Conservation (phyloP, 2,329 filamentous ascomycete genomes). For the Ophiostoma sp. region DNA sequence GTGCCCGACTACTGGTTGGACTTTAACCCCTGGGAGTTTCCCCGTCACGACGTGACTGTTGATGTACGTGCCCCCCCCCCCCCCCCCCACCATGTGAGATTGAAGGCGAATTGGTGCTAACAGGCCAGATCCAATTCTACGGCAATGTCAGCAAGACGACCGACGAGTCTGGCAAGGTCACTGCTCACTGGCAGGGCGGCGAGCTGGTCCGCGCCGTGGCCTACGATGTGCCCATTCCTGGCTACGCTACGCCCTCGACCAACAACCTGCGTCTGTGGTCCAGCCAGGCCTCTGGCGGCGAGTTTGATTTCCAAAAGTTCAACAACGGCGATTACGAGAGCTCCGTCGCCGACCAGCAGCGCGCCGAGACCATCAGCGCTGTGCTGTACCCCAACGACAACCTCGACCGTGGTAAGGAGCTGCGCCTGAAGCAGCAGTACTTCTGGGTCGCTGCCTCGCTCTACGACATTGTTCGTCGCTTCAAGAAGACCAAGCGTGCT, state of each 20-base stretch:
- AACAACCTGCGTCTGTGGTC: constrained; percentile 98
- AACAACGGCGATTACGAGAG: constrained; percentile 97
- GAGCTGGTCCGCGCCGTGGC: constrained; percentile 90
- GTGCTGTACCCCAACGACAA: constrained; percentile 98
- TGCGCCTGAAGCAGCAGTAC: constrained; percentile 98
- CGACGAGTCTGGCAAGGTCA: constrained; percentile 73
- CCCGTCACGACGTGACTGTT: constrained; percentile 89
- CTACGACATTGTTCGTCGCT: constrained; percentile 92
- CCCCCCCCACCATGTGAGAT: too few relatives aligned
- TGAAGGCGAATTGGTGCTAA: background rate
- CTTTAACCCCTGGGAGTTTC: constrained; percentile 99
- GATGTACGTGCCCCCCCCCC: constrained; percentile 55
- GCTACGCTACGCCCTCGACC: constrained; percentile 83
- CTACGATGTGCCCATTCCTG: constrained; percentile 90
- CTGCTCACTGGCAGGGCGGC: constrained; percentile 83
- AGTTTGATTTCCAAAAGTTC: constrained; percentile 99
- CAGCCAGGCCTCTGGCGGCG: constrained; percentile 92
- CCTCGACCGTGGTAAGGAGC: constrained; percentile 92
- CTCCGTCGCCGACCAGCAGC: constrained; percentile 96
- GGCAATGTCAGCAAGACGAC: constrained; percentile 75
- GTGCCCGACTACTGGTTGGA: constrained; percentile 99
- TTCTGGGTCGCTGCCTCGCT: constrained; percentile 99
- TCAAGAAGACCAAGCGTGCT: constrained; percentile 92
- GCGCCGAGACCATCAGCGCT: constrained; percentile 97
- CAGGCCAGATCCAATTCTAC: constrained; percentile 78